A percentile compares a stretch with the other conserved stretches of the same genome.
phyloP scores from a whole-genome alignment of 768 basidiomycete species.

The Suillus decipiens region DNA sequence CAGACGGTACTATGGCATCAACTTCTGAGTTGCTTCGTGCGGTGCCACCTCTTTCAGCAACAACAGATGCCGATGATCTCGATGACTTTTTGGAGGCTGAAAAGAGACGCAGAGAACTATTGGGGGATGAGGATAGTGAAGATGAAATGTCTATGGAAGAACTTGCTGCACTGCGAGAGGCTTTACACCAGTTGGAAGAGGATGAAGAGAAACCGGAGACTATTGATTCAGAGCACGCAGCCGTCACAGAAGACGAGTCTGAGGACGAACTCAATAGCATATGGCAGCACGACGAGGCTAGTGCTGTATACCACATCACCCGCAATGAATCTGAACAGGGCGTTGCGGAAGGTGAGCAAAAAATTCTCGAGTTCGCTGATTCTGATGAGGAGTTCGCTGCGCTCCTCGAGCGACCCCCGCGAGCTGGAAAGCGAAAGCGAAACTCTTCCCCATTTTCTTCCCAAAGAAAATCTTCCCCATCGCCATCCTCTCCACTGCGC shows the following conservation, averaged over 20 bases:
- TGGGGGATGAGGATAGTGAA: conserved; percentile 28
- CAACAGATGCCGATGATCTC: conserved; percentile 63
- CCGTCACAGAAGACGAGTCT: conserved; percentile 32
- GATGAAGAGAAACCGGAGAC: conserved; percentile 15
- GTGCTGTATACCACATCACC: conserved; percentile 34
- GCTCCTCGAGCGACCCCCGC: conserved; percentile 21
- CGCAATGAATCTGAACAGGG: conserved; percentile 22
- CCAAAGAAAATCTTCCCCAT: background rate
- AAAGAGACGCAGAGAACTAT: conserved; percentile 45
- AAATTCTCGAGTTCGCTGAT: conserved; percentile 28
- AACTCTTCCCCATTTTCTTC: background rate
- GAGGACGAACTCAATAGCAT: conserved; percentile 47
- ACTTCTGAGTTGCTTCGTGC: conserved; percentile 35
- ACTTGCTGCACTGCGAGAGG: conserved; percentile 18
- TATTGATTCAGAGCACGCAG: conserved; percentile 5
- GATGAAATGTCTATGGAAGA: conserved; percentile 25
- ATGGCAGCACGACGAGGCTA: conserved; percentile 46
- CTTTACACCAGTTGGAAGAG: conserved; percentile 16
- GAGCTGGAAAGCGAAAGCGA: conserved; percentile 27
- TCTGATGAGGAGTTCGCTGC: conserved; percentile 32
- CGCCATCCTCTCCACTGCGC: conserved; percentile 18
- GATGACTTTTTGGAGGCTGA: conserved; percentile 70
- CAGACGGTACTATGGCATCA: conserved; percentile 31
- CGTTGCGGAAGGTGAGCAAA: conserved; percentile 17
- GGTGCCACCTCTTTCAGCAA: conserved; percentile 46